Evolutionary conservation across 2,329 filamentous ascomycete species (phyloP).

Genomic region (Fusarium keratoplasticum): DNA sequence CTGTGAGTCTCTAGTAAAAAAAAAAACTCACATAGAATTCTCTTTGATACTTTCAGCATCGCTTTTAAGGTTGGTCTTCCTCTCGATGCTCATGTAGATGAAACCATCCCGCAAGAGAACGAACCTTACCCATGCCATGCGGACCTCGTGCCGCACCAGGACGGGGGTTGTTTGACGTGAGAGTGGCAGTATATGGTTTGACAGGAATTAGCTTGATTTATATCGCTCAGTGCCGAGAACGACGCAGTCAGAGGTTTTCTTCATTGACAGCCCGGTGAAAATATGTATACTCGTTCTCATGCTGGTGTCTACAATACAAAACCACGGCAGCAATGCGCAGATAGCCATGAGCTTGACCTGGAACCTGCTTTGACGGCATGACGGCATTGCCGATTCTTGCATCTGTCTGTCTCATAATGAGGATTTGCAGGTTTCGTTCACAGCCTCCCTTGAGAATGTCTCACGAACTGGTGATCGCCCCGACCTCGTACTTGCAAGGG

Average conservation of each 20-base stretch:
- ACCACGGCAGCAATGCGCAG: background rate
- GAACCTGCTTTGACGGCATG: background rate
- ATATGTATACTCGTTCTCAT: too few relatives aligned
- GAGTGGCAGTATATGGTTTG: background rate
- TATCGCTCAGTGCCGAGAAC: background rate
- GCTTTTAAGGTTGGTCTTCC: background rate
- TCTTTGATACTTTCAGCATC: background rate
- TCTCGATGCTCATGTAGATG: background rate
- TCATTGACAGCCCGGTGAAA: too few relatives aligned
- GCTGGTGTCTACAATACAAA: background rate
- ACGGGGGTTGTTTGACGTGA: conserved; percentile 10
- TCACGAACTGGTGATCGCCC: background rate
- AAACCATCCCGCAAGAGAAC: background rate
- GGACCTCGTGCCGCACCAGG: background rate
- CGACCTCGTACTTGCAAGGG: conserved; percentile 9
- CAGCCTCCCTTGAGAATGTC: conserved; percentile 10
- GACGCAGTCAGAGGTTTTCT: background rate
- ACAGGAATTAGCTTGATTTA: background rate
- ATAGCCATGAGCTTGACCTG: background rate
- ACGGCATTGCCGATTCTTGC: background rate
- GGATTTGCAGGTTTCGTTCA: background rate
- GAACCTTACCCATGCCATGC: background rate
- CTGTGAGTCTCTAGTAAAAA: background rate
- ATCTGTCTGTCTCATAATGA: background rate
- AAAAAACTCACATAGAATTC: too few relatives aligned